Evolutionary conservation across 257 asterid species (phyloP).

Genomic region (Ophiorrhiza pumila): DNA sequence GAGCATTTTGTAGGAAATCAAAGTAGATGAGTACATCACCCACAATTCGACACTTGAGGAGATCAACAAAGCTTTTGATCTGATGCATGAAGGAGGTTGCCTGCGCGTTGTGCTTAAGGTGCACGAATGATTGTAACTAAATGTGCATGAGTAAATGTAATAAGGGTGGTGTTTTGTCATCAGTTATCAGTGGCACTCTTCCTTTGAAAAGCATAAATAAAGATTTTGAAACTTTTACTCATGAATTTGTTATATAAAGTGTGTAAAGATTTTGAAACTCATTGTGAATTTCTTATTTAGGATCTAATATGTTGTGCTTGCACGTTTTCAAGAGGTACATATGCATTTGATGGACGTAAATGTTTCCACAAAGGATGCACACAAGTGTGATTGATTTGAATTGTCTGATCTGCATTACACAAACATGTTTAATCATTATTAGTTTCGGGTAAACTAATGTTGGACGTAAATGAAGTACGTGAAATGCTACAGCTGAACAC

Average conservation of each 20-base stretch:
- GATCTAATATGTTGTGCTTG: too few species aligned
- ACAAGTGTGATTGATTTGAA: too few species aligned
- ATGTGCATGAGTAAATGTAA: conserved; percentile 35
- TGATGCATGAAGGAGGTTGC: conserved; percentile 86
- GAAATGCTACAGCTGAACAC: too few species aligned
- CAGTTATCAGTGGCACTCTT: not conserved
- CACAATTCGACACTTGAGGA: conserved; percentile 70
- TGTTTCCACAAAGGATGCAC: too few species aligned
- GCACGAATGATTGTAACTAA: conserved; percentile 46
- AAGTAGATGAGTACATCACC: conserved; percentile 93
- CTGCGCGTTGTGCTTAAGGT: conserved; percentile 80
- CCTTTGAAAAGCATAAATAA: not conserved
- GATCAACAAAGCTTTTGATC: conserved; percentile 76
- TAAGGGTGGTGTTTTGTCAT: conserved; percentile 1
- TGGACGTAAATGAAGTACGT: too few species aligned
- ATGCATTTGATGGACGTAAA: too few species aligned
- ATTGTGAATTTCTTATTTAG: too few species aligned
- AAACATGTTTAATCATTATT: too few species aligned
- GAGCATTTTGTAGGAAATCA: conserved; percentile 65
- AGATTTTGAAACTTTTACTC: not conserved
- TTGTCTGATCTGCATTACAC: too few species aligned
- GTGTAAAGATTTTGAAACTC: not conserved
- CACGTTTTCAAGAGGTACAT: not conserved
- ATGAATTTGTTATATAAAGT: not conserved
- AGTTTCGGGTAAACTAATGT: too few species aligned